Base-by-base conservation (phyloP, 306 rosid genomes). In the Casuarina cunninghamiana region DNA sequence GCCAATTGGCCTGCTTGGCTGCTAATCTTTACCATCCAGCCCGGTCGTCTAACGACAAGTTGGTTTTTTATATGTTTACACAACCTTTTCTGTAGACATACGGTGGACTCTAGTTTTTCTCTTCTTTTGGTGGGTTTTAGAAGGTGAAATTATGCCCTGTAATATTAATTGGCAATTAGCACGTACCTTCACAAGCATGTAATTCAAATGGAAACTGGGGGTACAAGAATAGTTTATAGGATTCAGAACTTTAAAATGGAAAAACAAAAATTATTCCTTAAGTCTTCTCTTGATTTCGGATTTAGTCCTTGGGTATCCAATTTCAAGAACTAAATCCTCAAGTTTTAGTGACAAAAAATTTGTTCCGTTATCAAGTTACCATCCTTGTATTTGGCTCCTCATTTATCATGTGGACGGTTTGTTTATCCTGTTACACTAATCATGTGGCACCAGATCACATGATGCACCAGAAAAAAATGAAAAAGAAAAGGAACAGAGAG, bases 101-200 rank as follows among this genome's bases (percentile, higher is more conserved):
- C 49, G 2, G 32, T 11, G 49, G 32, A 66, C 49, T 66, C 71
- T 21, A 6, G 32, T 26, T 41, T 2, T n/a, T 39, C 32, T 39
- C 19, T 41, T 41, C 0, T n/a, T 66, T 7, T 65, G 5, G 21
- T 41, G 26, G 19, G 9, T 67, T 66, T 10, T 8, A 17, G 32
- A 26, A 26, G 46, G 12, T 43, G 71, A 66, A 11, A 11, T 17
- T 16, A 16, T 71, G 69, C 73, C 57, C 50, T 43, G 60, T 15
- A 80, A 61, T 62, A 72, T 74, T 62, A 61, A 69, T 69, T 67
- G 43, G 49, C 76, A 32, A 53, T 55, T 61, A 67, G 17, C 50
- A 38, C 73, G 17, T 51, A 10, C 13, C 12, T 58, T 3, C 4
- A 26, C 65, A 58, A 58, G 26, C 65, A 9, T 26, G 65, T 58